A percentile compares a stretch with the other conserved stretches of the same genome.
phyloP scores from a whole-genome alignment of 306 rosid genomes.

The Heteromeles arbutifolia region DNA sequence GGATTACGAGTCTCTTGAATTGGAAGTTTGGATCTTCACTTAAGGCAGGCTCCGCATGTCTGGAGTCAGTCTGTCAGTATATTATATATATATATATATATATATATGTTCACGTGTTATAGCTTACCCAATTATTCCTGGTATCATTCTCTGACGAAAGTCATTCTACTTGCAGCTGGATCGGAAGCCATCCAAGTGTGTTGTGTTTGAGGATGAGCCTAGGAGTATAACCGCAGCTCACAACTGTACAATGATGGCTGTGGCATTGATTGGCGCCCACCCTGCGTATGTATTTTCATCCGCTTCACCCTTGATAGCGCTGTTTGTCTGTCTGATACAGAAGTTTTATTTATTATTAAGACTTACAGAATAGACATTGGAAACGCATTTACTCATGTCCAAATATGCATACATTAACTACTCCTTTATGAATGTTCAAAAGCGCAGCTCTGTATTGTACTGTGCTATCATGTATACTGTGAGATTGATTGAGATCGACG shows the following conservation, averaged over 20 bases:
- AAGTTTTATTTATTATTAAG: no score
- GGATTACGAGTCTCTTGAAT: not conserved
- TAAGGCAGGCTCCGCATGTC: not conserved
- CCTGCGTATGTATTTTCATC: conserved; percentile 59
- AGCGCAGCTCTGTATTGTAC: not conserved
- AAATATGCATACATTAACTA: not conserved
- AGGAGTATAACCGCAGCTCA: conserved; percentile 95
- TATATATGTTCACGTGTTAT: not conserved
- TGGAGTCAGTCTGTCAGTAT: not conserved
- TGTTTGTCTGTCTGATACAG: not conserved
- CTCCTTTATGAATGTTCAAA: not conserved
- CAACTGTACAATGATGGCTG: conserved; percentile 98
- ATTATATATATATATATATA: no score
- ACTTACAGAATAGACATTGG: no score
- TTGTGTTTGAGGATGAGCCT: conserved; percentile 98
- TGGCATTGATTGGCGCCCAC: conserved; percentile 80
- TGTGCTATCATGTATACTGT: not conserved
- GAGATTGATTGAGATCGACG: conserved; percentile 9
- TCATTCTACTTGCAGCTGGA: conserved; percentile 59
- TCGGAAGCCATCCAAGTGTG: conserved; percentile 92
- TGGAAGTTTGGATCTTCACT: not conserved
- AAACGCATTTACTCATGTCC: not conserved
- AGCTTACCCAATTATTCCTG: not conserved
- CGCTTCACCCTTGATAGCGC: not conserved
- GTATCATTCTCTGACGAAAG: conserved; percentile 13